Evolutionary conservation across 2,329 filamentous ascomycete genomes (phyloP).

Genomic region (Fusarium sp.): DNA sequence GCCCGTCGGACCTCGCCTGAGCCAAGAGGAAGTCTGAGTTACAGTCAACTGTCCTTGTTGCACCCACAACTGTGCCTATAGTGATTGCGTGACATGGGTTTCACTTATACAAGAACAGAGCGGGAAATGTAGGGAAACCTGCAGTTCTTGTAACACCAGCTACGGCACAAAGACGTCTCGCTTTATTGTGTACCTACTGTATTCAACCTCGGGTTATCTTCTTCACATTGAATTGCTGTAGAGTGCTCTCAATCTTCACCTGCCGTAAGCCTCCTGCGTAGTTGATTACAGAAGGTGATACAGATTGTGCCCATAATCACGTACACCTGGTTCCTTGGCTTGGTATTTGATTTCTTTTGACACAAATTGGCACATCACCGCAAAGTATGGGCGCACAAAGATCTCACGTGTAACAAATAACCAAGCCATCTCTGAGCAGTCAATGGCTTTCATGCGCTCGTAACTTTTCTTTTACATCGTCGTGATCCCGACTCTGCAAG

Average conservation of each 20-base stretch:
- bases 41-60: neutral
- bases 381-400: neutral
- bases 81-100: constrained; percentile 21
- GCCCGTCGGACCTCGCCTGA: neutral
- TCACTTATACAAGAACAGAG: constrained; percentile 4
- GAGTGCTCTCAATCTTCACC: neutral
- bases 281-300: neutral
- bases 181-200: neutral
- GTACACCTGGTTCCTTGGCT: neutral
- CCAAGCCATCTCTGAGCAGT: neutral
- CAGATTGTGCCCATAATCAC: constrained; percentile 7
- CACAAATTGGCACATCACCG: neutral
- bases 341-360: neutral
- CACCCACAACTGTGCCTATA: neutral
- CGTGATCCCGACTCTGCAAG: neutral
- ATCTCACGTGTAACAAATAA: neutral
- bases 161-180: neutral
- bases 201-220: neutral
- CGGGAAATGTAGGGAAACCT: constrained; percentile 4
- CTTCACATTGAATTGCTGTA: neutral
- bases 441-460: neutral
- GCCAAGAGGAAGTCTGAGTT: neutral
- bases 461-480: neutral
- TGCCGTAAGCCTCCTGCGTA: neutral
- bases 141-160: neutral